Evolutionary conservation across 352 stramenopile genomes (phyloP), one percentile per base, ranked within the genome.

Genomic region (Pythium phragmiticola): DNA sequence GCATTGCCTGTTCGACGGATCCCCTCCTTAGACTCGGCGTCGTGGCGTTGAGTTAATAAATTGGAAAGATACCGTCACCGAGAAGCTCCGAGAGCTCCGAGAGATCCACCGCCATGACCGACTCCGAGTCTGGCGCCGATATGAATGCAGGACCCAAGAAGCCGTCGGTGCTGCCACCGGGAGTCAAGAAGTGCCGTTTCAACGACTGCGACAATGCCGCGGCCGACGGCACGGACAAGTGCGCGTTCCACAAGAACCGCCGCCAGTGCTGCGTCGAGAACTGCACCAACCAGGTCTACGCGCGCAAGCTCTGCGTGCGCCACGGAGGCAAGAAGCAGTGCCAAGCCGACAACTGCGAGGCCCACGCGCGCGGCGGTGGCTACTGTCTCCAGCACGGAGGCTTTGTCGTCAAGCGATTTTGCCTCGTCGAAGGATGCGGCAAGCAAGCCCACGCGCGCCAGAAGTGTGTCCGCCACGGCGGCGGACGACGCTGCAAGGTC

Each of bases 241-340:
- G 84, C 69, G 72, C 81, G 30, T 90, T 91, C 67, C 84, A 93
- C 72, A 90, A 91, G 71, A 93, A 93, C 64, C 80, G 84, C 52
- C 78, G 82, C 34, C 79, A 90, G 58, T 93, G 84, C 70, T 89
- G 78, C 69, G 79, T 90, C 19, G 76, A 80, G 34, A 89, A 88
- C 69, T 93, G 84, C 70, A 91, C 80, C 12, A 93, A 93, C 72
- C 84, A 93, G 68, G 84, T 93, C 19, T 90, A 91, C 64, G 84
- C 84, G 57, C 84, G 84, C 41, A 89, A 91, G 65, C 66, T 93
- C 39, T 93, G 84, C 61, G 84, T 93, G 53, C 84, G 84, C 42
- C 84, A 93, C 62, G 84, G 84, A 49, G 84, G 84, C 37, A 90
- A 90, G 69, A 89, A 89, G 60, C 80, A 90, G 58, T 93, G 84